A percentile compares a stretch with the other conserved stretches of the same genome.
Evolutionary conservation across 2,329 filamentous ascomycete species (phyloP).

Genomic region (Volutella citrinella): DNA sequence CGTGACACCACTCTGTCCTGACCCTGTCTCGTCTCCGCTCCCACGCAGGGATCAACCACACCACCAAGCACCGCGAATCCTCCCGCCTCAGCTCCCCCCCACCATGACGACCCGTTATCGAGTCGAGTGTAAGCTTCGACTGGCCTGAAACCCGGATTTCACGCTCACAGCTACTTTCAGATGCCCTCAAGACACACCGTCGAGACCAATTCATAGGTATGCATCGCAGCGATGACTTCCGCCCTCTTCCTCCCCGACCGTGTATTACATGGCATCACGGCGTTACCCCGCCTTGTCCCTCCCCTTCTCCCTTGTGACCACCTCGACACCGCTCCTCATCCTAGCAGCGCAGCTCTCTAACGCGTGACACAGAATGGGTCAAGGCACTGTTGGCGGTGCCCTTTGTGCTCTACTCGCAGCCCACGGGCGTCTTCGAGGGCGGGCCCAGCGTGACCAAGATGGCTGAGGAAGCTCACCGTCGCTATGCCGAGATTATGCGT

Average conservation of each 20-base stretch:
- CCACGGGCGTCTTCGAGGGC: constrained; percentile 78
- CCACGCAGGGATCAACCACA: no score
- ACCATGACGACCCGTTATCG: constrained; percentile 64
- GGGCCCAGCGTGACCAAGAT: constrained; percentile 66
- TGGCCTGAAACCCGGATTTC: constrained; percentile 6
- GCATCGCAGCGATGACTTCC: constrained; percentile 14
- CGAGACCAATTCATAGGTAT: constrained; percentile 83
- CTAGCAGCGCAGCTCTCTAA: not conserved
- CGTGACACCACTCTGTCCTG: no score
- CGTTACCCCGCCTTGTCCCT: constrained; percentile 6
- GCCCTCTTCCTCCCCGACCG: not conserved
- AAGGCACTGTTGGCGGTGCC: constrained; percentile 92
- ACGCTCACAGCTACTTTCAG: constrained; percentile 33
- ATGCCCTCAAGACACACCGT: constrained; percentile 76
- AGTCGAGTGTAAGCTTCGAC: constrained; percentile 64
- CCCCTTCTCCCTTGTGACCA: constrained; percentile 2
- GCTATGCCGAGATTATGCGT: constrained; percentile 92
- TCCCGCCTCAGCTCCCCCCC: no score
- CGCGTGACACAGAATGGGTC: constrained; percentile 74
- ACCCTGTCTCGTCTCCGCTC: no score
- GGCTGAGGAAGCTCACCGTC: constrained; percentile 75
- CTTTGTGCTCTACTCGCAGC: constrained; percentile 94
- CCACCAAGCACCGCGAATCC: no score
- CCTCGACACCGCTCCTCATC: not conserved
- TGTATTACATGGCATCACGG: not conserved